Conservation (phyloP, 148 eudicot species). For the Arbutus unedo region DNA sequence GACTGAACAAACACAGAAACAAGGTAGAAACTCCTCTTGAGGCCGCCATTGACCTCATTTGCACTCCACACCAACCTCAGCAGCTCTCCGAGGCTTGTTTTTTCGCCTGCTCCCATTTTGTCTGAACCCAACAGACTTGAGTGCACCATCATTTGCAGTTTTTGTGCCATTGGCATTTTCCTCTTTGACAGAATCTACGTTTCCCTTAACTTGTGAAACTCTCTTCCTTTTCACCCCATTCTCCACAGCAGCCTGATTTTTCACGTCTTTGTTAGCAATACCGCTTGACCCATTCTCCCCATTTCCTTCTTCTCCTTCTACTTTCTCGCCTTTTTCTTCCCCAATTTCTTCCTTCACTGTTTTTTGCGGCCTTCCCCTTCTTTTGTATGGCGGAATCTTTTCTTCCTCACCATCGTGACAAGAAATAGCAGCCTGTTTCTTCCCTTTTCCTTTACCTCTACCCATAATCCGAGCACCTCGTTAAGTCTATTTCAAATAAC, state of each 20-base stretch:
- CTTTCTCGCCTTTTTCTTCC: conserved; percentile 33
- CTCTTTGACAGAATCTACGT: conserved; percentile 30
- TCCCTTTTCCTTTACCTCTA: conserved; percentile 62
- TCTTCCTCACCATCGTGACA: conserved; percentile 50
- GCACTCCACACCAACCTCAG: conserved; percentile 84
- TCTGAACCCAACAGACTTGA: conserved; percentile 60
- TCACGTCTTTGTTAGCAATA: conserved; percentile 24
- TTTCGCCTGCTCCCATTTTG: conserved; percentile 69
- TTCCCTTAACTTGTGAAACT: conserved; percentile 32
- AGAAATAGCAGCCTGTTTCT: conserved; percentile 35
- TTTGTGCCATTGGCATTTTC: conserved; percentile 38
- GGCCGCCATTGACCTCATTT: conserved; percentile 25
- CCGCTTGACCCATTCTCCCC: conserved; percentile 25
- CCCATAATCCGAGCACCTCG: conserved; percentile 38
- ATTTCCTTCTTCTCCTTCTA: conserved; percentile 27
- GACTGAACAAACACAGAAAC: neutral
- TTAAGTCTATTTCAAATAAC: conserved; percentile 6
- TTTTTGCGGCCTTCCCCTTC: conserved; percentile 63
- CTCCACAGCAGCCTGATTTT: conserved; percentile 31
- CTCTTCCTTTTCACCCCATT: conserved; percentile 60
- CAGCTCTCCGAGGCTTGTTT: conserved; percentile 77
- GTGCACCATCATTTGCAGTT: conserved; percentile 21
- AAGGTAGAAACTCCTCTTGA: neutral
- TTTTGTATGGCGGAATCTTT: conserved; percentile 34
- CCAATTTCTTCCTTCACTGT: conserved; percentile 35